Conservation (phyloP, 768 basidiomycete species). For the Lentinula detonsa region DNA sequence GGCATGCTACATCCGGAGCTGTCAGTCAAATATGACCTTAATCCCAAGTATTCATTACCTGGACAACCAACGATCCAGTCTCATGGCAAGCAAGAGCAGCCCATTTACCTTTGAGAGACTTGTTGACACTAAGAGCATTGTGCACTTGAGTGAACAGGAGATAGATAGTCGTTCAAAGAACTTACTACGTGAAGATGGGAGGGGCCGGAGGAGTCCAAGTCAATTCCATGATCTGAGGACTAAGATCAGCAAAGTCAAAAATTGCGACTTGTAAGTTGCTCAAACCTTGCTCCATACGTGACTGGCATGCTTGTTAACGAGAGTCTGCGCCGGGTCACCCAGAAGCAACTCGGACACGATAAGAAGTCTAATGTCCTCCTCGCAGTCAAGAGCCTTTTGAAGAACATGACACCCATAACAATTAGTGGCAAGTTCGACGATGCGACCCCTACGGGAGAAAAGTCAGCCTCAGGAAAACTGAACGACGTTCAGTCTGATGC, state of each 20-base stretch:
- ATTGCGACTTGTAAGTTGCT: neutral
- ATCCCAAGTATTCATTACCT: slow-evolving; percentile 37
- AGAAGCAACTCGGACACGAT: slow-evolving; percentile 82
- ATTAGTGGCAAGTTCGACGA: slow-evolving; percentile 84
- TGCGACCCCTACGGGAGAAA: slow-evolving; percentile 49
- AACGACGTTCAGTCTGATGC: slow-evolving; percentile 10
- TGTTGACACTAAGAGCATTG: slow-evolving; percentile 61
- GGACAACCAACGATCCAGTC: slow-evolving; percentile 83
- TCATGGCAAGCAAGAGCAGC: slow-evolving; percentile 86
- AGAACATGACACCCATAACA: slow-evolving; percentile 88
- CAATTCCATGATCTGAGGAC: slow-evolving; percentile 75
- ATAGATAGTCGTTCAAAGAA: slow-evolving; percentile 8
- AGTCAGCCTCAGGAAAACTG: slow-evolving; percentile 4
- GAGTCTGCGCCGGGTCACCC: slow-evolving; percentile 79
- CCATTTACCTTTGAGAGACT: slow-evolving; percentile 84
- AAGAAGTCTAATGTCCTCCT: slow-evolving; percentile 76
- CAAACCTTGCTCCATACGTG: slow-evolving; percentile 88
- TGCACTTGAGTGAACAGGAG: slow-evolving; percentile 4
- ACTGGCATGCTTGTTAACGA: slow-evolving; percentile 87
- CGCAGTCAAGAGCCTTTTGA: slow-evolving; percentile 87
- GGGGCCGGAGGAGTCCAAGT: slow-evolving; percentile 85
- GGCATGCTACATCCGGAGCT: slow-evolving; percentile 47
- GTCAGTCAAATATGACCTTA: slow-evolving; percentile 1
- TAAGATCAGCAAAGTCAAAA: slow-evolving; percentile 6
- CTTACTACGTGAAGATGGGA: slow-evolving; percentile 83